Percentiles rank a stretch among this genome's conserved stretches.
These are phyloP conservation scores for Ophiostoma ulmi DNA, from an alignment of 2,329 filamentous ascomycete genomes.

Conservation along the genomic window DNA sequence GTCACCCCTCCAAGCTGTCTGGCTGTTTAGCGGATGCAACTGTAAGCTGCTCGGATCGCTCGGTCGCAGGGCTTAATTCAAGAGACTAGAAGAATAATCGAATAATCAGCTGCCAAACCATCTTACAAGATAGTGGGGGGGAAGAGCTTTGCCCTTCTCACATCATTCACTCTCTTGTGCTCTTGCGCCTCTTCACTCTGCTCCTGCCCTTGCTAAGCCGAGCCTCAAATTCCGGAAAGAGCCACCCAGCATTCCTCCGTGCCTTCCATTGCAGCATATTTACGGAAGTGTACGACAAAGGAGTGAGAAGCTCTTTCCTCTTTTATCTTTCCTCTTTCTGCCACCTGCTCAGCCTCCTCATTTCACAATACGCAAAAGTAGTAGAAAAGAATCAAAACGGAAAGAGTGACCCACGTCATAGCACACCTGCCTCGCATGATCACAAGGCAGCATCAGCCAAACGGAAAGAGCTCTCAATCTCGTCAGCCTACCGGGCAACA, in stretches of 20 bases:
- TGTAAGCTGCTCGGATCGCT: constrained; percentile 19
- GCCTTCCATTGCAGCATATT: neutral
- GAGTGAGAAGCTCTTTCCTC: neutral
- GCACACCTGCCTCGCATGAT: constrained; percentile 1
- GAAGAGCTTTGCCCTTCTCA: neutral
- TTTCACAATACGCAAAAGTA: neutral
- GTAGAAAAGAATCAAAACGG: neutral
- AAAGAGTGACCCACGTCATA: constrained; percentile 8
- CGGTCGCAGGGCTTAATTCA: constrained; percentile 17
- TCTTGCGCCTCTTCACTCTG: too few species aligned
- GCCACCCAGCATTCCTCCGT: neutral
- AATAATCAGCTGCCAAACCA: neutral
- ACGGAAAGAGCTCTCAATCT: neutral
- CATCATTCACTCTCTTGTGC: too few species aligned
- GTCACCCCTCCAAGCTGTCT: neutral
- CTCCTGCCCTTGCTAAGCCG: neutral
- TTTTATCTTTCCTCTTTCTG: neutral
- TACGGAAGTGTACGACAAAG: neutral
- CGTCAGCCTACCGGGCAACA: neutral
- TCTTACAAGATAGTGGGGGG: neutral
- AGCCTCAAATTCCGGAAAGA: constrained; percentile 1
- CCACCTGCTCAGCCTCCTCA: neutral
- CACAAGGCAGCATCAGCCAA: neutral
- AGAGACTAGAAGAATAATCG: constrained; percentile 4
- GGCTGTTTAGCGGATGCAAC: neutral